phyloP scores from a whole-genome alignment of 1,284 basidiomycete genomes.

The Earliella scabrosa region DNA sequence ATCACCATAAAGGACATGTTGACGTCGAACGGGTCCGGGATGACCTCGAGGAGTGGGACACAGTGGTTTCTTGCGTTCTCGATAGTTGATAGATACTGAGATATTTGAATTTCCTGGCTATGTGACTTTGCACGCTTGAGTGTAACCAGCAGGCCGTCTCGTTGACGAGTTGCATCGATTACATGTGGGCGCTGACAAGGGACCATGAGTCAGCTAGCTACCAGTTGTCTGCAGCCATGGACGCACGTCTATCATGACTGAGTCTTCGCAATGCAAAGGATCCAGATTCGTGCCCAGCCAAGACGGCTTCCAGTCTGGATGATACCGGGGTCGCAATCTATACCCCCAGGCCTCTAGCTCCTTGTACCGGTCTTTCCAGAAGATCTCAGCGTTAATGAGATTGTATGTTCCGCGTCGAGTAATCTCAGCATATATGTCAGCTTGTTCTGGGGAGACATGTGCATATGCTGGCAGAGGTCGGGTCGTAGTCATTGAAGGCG shows the following conservation, averaged over 20 bases:
- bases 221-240: too few species aligned
- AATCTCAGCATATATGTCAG: not conserved
- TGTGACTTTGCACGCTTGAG: conserved; percentile 29
- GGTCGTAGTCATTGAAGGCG: not conserved
- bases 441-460: not conserved
- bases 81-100: conserved; percentile 5
- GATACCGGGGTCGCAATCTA: conserved; percentile 10
- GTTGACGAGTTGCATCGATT: conserved; percentile 29
- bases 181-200: conserved; percentile 3
- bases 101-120: conserved; percentile 13
- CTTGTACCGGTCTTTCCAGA: conserved; percentile 5
- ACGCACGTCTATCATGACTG: not conserved
- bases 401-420: not conserved
- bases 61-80: conserved; percentile 20
- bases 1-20: conserved; percentile 25
- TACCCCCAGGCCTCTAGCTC: conserved; percentile 10
- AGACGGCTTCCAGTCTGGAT: conserved; percentile 14
- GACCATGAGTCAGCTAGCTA: not conserved
- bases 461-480: not conserved
- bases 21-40: conserved; percentile 21
- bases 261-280: conserved; percentile 13
- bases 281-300: conserved; percentile 13
- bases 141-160: conserved; percentile 22
- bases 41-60: conserved; percentile 23
- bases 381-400: not conserved